These are phyloP conservation scores for Oryza rufipogon DNA, from an alignment of 176 grass and related monocot species.

Conservation along the genomic window DNA sequence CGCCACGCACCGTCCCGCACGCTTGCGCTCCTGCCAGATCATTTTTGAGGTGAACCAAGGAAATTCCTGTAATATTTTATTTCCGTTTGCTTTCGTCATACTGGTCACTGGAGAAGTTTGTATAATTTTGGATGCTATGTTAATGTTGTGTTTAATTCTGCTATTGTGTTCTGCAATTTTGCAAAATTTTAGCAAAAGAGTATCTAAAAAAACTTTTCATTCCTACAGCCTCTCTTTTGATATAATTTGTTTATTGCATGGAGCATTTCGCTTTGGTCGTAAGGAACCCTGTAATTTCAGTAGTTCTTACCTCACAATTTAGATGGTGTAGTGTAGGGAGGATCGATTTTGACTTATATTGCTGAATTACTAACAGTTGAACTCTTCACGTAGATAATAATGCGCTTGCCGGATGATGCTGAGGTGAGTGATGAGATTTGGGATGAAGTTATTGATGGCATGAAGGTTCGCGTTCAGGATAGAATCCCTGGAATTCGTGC, in stretches of 20 bases:
- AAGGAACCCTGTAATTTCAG: background rate
- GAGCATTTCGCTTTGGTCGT: background rate
- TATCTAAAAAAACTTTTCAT: background rate
- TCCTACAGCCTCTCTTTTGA: background rate
- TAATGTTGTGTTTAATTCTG: background rate
- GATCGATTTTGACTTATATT: background rate
- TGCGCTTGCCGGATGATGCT: slow-evolving; percentile 75
- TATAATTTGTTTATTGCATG: background rate
- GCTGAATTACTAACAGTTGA: slow-evolving; percentile 13
- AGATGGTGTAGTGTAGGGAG: background rate
- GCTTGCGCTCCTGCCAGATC: slow-evolving; percentile 75
- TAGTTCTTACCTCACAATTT: background rate
- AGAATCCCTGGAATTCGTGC: slow-evolving; percentile 75
- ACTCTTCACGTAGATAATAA: slow-evolving; percentile 63
- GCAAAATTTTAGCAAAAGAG: background rate
- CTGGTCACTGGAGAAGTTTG: background rate
- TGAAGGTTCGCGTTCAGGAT: slow-evolving; percentile 70
- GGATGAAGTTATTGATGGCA: slow-evolving; percentile 87
- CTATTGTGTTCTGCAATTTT: background rate
- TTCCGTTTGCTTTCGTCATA: background rate
- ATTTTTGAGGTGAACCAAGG: slow-evolving; percentile 63
- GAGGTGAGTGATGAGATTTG: slow-evolving; percentile 82
- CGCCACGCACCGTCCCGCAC: slow-evolving; percentile 58
- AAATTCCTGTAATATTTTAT: background rate
- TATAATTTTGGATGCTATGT: background rate